These are phyloP conservation scores for Lachnellula arida DNA, from an alignment of 2,329 filamentous ascomycete species.

Conservation along the genomic window DNA sequence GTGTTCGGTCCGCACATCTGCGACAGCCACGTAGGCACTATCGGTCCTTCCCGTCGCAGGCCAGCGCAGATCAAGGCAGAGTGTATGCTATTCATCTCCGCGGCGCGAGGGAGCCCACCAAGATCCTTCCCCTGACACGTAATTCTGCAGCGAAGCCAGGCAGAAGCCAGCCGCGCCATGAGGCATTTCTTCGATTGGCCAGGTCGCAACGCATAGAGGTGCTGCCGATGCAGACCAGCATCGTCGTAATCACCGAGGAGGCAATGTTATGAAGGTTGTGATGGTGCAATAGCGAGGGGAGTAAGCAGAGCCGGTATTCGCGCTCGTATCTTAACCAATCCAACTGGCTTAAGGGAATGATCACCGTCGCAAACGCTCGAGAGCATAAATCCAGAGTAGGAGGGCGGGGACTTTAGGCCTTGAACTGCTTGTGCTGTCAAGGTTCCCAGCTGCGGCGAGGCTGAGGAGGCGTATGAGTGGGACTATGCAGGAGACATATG, in stretches of 20 bases:
- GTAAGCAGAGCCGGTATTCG: constrained; percentile 6
- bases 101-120: constrained; percentile 12
- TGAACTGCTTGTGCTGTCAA: constrained; percentile 10
- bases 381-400: constrained; percentile 17
- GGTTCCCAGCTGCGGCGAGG: constrained; percentile 13
- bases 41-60: constrained; percentile 14
- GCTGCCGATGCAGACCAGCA: constrained; percentile 16
- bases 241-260: constrained; percentile 12
- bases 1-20: constrained; percentile 14
- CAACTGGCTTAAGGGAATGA: constrained; percentile 8
- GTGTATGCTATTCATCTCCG: constrained; percentile 11
- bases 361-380: constrained; percentile 11
- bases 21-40: constrained; percentile 11
- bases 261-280: constrained; percentile 12
- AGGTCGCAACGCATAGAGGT: constrained; percentile 17
- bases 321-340: constrained; percentile 16
- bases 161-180: constrained; percentile 2
- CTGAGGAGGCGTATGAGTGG: too few relatives aligned
- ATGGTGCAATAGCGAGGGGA: constrained; percentile 13
- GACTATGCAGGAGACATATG: too few relatives aligned
- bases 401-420: constrained; percentile 17
- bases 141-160: constrained; percentile 6
- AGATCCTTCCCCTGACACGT: constrained; percentile 10
- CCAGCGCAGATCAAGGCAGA: constrained; percentile 15
- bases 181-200: constrained; percentile 15